Conservation (phyloP, 164 flowering plant genomes). For the Paratinospora sagittata region DNA sequence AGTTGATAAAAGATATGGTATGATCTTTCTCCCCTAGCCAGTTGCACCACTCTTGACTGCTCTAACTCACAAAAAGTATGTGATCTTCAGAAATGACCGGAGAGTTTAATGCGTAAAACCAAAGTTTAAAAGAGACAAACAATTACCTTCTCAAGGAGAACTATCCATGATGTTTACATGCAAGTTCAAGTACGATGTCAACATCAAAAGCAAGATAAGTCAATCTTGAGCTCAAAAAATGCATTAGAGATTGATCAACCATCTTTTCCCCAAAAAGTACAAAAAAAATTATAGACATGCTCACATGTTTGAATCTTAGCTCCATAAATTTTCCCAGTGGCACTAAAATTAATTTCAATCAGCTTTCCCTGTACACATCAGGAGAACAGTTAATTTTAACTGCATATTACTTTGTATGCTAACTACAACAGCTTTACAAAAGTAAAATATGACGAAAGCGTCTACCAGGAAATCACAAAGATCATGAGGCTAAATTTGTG, state of each 20-base stretch:
- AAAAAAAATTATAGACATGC: slow-evolving; percentile 17
- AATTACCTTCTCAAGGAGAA: slow-evolving; percentile 86
- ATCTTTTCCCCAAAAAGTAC: not conserved
- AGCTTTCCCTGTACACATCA: slow-evolving; percentile 64
- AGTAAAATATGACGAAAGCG: not conserved
- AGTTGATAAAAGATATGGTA: slow-evolving; percentile 95
- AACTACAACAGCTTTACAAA: not conserved
- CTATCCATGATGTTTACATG: slow-evolving; percentile 27
- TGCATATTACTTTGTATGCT: too few relatives aligned
- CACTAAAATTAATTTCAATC: slow-evolving; percentile 74
- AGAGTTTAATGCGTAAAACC: not conserved
- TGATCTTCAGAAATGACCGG: slow-evolving; percentile 21
- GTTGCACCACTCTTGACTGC: slow-evolving; percentile 94
- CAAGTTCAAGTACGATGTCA: slow-evolving; percentile 4
- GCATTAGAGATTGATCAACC: not conserved
- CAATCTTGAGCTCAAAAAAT: slow-evolving; percentile 2
- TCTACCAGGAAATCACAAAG: too few relatives aligned
- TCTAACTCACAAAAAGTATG: slow-evolving; percentile 7
- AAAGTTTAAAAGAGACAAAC: not conserved
- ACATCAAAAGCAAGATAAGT: not conserved
- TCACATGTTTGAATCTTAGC: slow-evolving; percentile 88
- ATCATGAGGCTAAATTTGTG: too few relatives aligned
- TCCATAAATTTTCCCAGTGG: slow-evolving; percentile 65
- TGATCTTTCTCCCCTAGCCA: slow-evolving; percentile 77
- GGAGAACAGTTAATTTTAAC: too few relatives aligned